A percentile compares a stretch with the other conserved stretches of the same genome.
Conservation (phyloP, 2,329 filamentous ascomycete genomes). For the Arachnopeziza araneosa region DNA sequence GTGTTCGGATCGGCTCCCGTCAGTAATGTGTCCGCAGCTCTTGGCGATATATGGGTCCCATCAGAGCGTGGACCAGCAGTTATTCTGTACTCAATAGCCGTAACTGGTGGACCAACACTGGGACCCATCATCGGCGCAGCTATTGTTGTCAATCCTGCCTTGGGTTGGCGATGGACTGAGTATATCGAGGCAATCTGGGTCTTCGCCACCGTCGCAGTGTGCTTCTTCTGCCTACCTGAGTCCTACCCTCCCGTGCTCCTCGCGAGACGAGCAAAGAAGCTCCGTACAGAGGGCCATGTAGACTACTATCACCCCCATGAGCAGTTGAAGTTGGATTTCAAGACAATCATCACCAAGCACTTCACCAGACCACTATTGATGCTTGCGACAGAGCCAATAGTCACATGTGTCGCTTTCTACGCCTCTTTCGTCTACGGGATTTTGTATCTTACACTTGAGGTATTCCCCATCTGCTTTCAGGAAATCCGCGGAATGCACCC, state of each 20-base stretch:
- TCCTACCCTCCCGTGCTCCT: neutral
- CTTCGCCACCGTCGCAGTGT: neutral
- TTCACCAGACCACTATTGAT: constrained; percentile 35
- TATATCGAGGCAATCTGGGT: constrained; percentile 2
- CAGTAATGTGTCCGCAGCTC: constrained; percentile 44
- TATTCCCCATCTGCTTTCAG: constrained; percentile 50
- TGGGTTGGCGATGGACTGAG: constrained; percentile 18
- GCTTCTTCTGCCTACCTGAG: constrained; percentile 3
- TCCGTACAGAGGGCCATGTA: neutral
- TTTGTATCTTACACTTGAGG: constrained; percentile 54
- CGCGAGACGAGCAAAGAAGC: neutral
- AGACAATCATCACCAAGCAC: constrained; percentile 26
- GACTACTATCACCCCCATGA: constrained; percentile 30
- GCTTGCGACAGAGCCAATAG: constrained; percentile 52
- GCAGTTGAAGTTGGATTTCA: constrained; percentile 15
- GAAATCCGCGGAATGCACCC: constrained; percentile 55
- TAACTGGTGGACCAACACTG: constrained; percentile 33
- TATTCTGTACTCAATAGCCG: constrained; percentile 40
- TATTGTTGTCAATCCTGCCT: constrained; percentile 38
- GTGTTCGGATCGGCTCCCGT: constrained; percentile 48
- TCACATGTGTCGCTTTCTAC: constrained; percentile 64
- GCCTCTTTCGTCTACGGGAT: constrained; percentile 66
- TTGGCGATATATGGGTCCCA: constrained; percentile 43
- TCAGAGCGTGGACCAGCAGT: constrained; percentile 46
- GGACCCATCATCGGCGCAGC: constrained; percentile 47